Percentiles rank a stretch among this genome's conserved stretches.
Conservation (phyloP, 148 eudicot genomes). For the Rheum nobile region DNA sequence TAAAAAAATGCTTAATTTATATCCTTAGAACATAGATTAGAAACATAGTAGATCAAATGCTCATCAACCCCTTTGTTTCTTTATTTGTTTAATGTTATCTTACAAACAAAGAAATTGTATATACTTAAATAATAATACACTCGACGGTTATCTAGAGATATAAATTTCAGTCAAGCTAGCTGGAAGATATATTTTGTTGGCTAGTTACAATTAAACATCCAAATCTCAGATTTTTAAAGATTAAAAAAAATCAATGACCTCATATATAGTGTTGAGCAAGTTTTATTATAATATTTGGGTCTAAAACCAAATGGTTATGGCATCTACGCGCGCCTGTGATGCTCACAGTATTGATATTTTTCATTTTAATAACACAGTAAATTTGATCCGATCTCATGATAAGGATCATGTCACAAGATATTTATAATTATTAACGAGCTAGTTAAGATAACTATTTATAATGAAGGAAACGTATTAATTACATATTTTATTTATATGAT, state of each 20-base stretch:
- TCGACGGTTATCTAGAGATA: not conserved
- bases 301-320: not conserved
- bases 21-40: no score
- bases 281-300: not conserved
- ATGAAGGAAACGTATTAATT: not conserved
- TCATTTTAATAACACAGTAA: not conserved
- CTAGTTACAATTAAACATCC: not conserved
- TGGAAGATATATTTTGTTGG: not conserved
- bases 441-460: not conserved
- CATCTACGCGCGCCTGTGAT: not conserved
- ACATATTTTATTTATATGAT: not conserved
- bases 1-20: no score
- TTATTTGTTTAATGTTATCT: not conserved
- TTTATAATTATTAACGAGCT: not conserved
- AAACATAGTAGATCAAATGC: not conserved
- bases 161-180: not conserved
- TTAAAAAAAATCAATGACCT: no score
- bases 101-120: not conserved
- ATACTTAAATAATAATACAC: not conserved
- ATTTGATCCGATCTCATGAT: not conserved
- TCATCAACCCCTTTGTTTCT: not conserved
- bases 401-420: not conserved
- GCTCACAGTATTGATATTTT: not conserved
- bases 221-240: no score
- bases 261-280: not conserved